These are phyloP conservation scores for Fusarium veterinarium DNA, from an alignment of 2,329 filamentous ascomycete species.

Conservation along the genomic window DNA sequence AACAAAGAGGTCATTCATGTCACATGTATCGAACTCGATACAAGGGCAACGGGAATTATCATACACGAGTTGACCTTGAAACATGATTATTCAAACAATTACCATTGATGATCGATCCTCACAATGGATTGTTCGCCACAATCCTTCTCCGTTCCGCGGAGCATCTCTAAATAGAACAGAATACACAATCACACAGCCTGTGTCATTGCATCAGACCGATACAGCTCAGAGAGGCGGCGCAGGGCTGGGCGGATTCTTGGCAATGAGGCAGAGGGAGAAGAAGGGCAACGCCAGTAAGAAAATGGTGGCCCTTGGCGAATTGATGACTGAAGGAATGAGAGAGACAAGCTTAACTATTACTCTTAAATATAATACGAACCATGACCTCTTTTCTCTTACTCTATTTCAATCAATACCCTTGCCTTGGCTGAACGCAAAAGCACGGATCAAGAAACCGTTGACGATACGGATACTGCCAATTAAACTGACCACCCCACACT, in stretches of 20 bases:
- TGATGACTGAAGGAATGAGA: background rate
- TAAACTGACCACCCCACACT: constrained; percentile 21
- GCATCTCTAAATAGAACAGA: background rate
- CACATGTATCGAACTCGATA: background rate
- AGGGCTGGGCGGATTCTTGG: constrained; percentile 37
- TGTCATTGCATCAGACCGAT: constrained; percentile 14
- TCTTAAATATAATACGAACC: background rate
- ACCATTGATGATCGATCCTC: background rate
- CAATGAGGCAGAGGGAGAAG: constrained; percentile 5
- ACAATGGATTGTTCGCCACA: background rate
- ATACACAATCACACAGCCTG: background rate
- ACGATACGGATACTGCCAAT: constrained; percentile 33
- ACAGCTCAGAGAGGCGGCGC: constrained; percentile 27
- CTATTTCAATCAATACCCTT: background rate
- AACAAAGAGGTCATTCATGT: background rate
- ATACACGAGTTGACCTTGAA: background rate
- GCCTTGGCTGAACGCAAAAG: background rate
- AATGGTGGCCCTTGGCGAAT: constrained; percentile 12
- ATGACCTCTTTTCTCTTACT: background rate
- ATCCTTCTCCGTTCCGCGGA: background rate
- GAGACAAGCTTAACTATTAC: background rate
- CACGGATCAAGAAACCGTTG: constrained; percentile 17
- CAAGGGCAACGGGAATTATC: background rate
- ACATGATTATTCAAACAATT: background rate
- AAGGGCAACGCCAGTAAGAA: constrained; percentile 23